Evolutionary conservation across 2,329 filamentous ascomycete genomes (phyloP).

Genomic region (Scedosporium boydii): DNA sequence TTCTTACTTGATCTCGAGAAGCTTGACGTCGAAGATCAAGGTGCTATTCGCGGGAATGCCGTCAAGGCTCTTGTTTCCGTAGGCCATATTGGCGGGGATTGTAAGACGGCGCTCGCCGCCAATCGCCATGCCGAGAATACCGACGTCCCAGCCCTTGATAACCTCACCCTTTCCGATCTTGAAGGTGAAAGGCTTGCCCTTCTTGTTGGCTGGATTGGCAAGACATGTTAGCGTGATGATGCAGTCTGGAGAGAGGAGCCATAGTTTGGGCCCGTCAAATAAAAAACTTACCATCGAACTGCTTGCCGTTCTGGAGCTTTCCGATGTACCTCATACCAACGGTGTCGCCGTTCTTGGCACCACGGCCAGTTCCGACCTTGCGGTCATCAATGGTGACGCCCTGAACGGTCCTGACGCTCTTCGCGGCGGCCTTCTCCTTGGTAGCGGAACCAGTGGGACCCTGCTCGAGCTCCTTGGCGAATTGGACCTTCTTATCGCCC

Average conservation of each 20-base stretch:
- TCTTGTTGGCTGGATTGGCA: conserved; percentile 73
- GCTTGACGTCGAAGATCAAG: conserved; percentile 84
- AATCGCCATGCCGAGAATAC: conserved; percentile 82
- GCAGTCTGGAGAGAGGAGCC: not conserved
- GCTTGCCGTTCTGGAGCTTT: conserved; percentile 88
- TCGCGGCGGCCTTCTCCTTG: conserved; percentile 32
- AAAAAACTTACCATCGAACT: conserved; percentile 75
- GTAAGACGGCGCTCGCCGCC: conserved; percentile 90
- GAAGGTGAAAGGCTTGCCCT: conserved; percentile 94
- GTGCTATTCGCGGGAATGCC: conserved; percentile 89
- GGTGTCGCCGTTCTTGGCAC: conserved; percentile 81
- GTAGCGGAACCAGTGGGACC: conserved; percentile 69
- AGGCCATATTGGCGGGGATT: conserved; percentile 79
- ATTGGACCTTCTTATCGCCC: conserved; percentile 91
- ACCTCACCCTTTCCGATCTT: conserved; percentile 91
- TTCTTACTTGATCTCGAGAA: conserved; percentile 70
- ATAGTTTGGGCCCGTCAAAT: not conserved
- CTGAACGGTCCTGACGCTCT: conserved; percentile 69
- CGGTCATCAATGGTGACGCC: conserved; percentile 94
- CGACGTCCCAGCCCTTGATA: conserved; percentile 98
- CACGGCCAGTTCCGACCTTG: conserved; percentile 76
- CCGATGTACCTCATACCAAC: conserved; percentile 97
- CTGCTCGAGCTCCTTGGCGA: conserved; percentile 97
- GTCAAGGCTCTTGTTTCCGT: conserved; percentile 73
- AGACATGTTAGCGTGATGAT: conserved; percentile 13